Evolutionary conservation across 148 eudicot genomes (phyloP), one percentile per base, ranked within the genome.

Genomic region (Pharnaceum exiguum): DNA sequence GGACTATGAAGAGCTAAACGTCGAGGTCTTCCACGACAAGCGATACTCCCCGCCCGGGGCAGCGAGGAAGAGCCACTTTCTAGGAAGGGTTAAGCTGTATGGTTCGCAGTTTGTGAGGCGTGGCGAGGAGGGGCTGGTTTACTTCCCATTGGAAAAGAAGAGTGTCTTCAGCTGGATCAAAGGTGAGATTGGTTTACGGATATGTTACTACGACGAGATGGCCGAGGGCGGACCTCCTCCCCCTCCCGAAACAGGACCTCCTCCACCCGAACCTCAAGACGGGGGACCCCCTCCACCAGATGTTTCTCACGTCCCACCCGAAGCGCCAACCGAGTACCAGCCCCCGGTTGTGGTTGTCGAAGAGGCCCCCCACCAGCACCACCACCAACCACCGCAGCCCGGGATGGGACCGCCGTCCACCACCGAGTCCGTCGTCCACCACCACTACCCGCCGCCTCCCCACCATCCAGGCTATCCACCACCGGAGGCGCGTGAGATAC

Each of bases 151-250:
- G 69, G 99, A 93, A 80, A 93, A 93, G 69, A 93, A 85, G 82
- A 93, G 95, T 55, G 96, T 93, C 60, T 86, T 93, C 47, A 88
- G 96, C 16, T 93, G 99, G 99, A 78, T 93, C 46, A 58, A 83
- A 9, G 99, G 99, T 0, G 95, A 88, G 74, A 57, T 93, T 24
- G 99, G 99, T 6, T 46, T 93, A 53, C 77, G 87, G 55, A 89
- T 93, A 49, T 88, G 51, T 65, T 93, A 85, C 45, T 76, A 58
- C 40, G 96, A 93, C 17, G 91, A 93, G 42, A 6, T 64, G 33
- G 31, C 52, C 7, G 75, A 38, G 4, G 72, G 31, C 13, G 72
- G 45, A n/a, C 38, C 7, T 1, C 25, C 16, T 2, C 40, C 32
- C 22, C 71, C 71, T 4, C 65, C 47, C 22, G 74, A 48, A 12